Evolutionary conservation across 768 basidiomycete genomes (phyloP).

Genomic region (Gymnopilus junonius): DNA sequence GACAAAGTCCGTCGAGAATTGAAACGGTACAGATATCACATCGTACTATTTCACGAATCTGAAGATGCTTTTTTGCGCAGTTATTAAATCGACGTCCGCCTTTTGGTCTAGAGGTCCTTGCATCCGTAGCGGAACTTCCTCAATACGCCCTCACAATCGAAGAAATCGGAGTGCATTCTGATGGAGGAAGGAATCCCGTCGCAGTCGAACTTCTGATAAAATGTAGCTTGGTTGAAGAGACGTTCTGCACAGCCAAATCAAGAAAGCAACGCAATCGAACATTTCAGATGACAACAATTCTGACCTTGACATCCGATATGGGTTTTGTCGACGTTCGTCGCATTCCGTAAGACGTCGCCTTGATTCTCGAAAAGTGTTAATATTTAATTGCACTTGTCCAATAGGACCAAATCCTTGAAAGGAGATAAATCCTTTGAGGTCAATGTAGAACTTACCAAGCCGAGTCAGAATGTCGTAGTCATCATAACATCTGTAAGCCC

Average conservation of each 20-base stretch:
- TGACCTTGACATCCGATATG: slow-evolving; percentile 77
- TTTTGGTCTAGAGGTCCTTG: slow-evolving; percentile 74
- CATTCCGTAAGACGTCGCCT: slow-evolving; percentile 58
- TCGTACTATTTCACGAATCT: neutral
- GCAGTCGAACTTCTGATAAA: slow-evolving; percentile 58
- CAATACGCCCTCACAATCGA: slow-evolving; percentile 58
- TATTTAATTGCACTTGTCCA: neutral
- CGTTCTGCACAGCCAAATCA: slow-evolving; percentile 29
- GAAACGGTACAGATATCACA: slow-evolving; percentile 54
- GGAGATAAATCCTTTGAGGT: slow-evolving; percentile 65
- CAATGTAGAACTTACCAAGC: slow-evolving; percentile 64
- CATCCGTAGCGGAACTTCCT: slow-evolving; percentile 66
- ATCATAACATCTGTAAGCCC: slow-evolving; percentile 62
- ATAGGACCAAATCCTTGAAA: slow-evolving; percentile 71
- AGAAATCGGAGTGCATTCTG: slow-evolving; percentile 47
- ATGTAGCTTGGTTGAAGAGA: slow-evolving; percentile 53
- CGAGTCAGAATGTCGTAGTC: slow-evolving; percentile 71
- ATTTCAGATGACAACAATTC: slow-evolving; percentile 68
- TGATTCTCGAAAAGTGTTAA: neutral
- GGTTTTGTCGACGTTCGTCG: slow-evolving; percentile 80
- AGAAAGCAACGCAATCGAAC: slow-evolving; percentile 45
- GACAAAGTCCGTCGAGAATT: slow-evolving; percentile 60
- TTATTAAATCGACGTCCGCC: slow-evolving; percentile 75
- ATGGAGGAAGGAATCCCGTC: slow-evolving; percentile 55
- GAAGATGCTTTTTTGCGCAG: slow-evolving; percentile 37